Conservation (phyloP, 2,329 filamentous ascomycete genomes). For the Trichoderma sp. region DNA sequence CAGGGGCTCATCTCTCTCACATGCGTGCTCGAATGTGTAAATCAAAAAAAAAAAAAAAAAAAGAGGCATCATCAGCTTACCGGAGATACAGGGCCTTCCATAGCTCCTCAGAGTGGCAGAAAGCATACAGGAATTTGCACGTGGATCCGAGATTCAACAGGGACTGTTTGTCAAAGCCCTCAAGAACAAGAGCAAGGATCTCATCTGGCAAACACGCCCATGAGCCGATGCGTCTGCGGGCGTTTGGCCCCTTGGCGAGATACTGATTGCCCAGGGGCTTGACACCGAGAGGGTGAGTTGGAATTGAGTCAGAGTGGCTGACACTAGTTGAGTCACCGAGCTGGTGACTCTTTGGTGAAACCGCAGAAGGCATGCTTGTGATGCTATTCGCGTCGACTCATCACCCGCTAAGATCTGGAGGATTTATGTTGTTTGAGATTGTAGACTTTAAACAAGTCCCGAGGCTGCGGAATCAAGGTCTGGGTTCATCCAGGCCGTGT, state of each 20-base stretch:
- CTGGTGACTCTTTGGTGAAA: background rate
- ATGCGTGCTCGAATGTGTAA: background rate
- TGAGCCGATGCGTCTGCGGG: conserved; percentile 65
- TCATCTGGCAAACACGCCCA: conserved; percentile 79
- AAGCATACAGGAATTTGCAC: conserved; percentile 85
- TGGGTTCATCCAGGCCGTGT: background rate
- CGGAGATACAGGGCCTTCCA: conserved; percentile 84
- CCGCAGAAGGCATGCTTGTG: conserved; percentile 20
- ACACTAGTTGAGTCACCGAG: conserved; percentile 46
- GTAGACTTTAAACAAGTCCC: background rate
- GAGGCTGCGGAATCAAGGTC: background rate
- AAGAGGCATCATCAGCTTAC: conserved; percentile 56
- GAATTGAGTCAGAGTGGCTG: conserved; percentile 51
- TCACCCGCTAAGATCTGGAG: background rate
- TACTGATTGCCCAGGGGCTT: conserved; percentile 85
- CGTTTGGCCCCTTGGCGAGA: conserved; percentile 64
- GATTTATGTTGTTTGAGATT: background rate
- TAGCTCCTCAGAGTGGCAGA: conserved; percentile 78
- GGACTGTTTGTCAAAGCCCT: conserved; percentile 66
- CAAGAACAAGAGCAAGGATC: conserved; percentile 72
- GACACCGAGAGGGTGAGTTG: conserved; percentile 77
- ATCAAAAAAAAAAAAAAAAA: background rate
- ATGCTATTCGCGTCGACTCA: conserved; percentile 9
- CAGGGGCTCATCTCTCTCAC: background rate
- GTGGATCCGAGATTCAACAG: conserved; percentile 71